A percentile compares a stretch with the other conserved stretches of the same genome.
Conservation (phyloP, 1,139 yeast genomes). For the Scheffersomyces segobiensis region DNA sequence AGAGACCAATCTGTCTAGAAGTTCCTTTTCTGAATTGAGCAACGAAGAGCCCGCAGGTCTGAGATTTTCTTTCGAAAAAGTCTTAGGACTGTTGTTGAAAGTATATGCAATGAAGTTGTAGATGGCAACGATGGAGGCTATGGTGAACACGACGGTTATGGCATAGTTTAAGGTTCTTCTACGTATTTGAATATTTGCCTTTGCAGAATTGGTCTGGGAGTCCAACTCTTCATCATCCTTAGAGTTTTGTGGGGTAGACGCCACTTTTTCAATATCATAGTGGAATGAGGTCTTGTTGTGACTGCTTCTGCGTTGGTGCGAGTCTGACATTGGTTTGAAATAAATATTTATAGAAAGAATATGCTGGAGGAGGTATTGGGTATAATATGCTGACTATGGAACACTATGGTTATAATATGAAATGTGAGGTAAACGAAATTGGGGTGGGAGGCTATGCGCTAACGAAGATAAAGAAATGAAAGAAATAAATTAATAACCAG, state of each 20-base stretch:
- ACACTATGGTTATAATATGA: background rate
- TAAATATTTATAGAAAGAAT: too few species aligned
- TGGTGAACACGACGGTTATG: background rate
- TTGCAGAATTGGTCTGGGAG: constrained; percentile 8
- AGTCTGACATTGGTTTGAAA: constrained; percentile 4
- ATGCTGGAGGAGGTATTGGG: background rate
- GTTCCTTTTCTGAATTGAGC: background rate
- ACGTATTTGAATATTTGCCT: background rate
- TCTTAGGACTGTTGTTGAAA: background rate
- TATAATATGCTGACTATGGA: too few species aligned
- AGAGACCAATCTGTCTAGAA: background rate
- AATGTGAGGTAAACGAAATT: background rate
- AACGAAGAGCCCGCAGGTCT: background rate
- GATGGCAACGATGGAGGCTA: background rate
- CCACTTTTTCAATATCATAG: constrained; percentile 16
- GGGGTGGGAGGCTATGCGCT: background rate
- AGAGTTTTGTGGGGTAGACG: background rate
- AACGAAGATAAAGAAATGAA: background rate
- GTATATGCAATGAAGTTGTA: background rate
- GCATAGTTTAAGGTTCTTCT: background rate
- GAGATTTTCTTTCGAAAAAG: background rate
- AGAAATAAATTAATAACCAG: background rate
- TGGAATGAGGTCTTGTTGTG: constrained; percentile 13
- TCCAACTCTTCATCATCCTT: background rate
- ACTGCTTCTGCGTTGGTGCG: constrained; percentile 11